A percentile compares a stretch with the other conserved stretches of the same genome.
Conservation (phyloP, 2,329 filamentous ascomycete species). For the Fusarium cyanostomum region DNA sequence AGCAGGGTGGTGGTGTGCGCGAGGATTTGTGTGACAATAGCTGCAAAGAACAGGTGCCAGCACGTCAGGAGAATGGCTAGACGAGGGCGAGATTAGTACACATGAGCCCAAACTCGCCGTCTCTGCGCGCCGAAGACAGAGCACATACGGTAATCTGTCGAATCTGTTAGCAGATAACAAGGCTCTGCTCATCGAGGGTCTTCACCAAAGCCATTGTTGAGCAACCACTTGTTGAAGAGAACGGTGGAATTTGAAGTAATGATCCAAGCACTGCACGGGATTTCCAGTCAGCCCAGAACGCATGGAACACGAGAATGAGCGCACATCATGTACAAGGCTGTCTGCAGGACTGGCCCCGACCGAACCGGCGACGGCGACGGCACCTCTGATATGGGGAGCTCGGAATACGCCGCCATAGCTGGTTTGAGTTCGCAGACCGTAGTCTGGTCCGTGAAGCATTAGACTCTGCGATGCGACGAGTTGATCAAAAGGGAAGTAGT, state of each 20-base stretch:
- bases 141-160: constrained; percentile 3
- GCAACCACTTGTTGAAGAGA: constrained; percentile 16
- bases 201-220: constrained; percentile 18
- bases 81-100: neutral
- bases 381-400: neutral
- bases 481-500: neutral
- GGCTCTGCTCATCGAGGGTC: neutral
- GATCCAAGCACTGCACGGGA: constrained; percentile 1
- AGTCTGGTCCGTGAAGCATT: no score
- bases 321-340: constrained; percentile 15
- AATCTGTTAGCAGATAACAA: neutral
- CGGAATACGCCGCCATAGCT: neutral
- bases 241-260: constrained; percentile 11
- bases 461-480: no score
- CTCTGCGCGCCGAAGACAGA: fast-evolving
- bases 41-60: constrained; percentile 32
- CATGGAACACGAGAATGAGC: fast-evolving
- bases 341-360: neutral
- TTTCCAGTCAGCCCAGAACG: neutral
- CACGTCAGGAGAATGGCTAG: constrained; percentile 17
- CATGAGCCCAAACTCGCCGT: neutral
- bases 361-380: neutral
- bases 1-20: constrained; percentile 25
- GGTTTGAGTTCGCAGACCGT: neutral
- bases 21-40: constrained; percentile 25